Conservation (phyloP, 169 alveolate genomes). For the Babesia ovis region DNA sequence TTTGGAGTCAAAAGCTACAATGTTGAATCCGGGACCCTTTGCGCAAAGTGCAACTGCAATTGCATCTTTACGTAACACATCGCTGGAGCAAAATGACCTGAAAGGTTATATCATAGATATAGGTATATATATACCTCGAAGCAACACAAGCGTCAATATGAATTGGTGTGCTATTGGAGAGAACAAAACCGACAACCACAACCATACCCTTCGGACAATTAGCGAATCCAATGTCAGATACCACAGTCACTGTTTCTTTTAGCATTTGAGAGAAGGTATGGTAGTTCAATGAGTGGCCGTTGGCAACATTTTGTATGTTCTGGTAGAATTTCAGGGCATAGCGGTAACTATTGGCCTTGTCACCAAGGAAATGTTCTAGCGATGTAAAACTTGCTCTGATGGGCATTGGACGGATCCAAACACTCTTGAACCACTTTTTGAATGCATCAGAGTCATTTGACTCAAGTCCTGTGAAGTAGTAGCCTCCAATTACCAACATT, state of each 20-base stretch:
- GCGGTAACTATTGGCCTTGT: constrained; percentile 37
- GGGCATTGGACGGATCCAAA: constrained; percentile 59
- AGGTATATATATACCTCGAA: constrained; percentile 2
- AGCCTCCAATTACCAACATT: constrained; percentile 60
- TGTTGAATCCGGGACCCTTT: not conserved
- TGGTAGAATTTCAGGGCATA: constrained; percentile 47
- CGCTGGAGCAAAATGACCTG: constrained; percentile 32
- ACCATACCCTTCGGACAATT: constrained; percentile 17
- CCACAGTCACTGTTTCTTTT: constrained; percentile 14
- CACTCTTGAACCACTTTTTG: constrained; percentile 33
- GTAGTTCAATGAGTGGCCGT: constrained; percentile 40
- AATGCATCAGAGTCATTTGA: constrained; percentile 9
- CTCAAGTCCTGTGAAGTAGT: constrained; percentile 47
- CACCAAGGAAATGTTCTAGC: constrained; percentile 47
- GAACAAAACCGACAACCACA: constrained; percentile 24
- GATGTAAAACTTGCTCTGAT: constrained; percentile 40
- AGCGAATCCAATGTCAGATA: not conserved
- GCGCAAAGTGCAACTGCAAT: constrained; percentile 19
- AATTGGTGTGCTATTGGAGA: not conserved
- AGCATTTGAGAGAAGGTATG: constrained; percentile 9
- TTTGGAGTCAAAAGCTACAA: constrained; percentile 3
- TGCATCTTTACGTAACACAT: constrained; percentile 5
- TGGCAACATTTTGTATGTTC: constrained; percentile 23
- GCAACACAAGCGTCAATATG: constrained; percentile 22
- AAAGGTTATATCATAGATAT: not conserved